Evolutionary conservation across 2,329 filamentous ascomycete species (phyloP), one percentile per base, ranked within the genome.

Genomic region (Davidsoniella neocaledoniae): DNA sequence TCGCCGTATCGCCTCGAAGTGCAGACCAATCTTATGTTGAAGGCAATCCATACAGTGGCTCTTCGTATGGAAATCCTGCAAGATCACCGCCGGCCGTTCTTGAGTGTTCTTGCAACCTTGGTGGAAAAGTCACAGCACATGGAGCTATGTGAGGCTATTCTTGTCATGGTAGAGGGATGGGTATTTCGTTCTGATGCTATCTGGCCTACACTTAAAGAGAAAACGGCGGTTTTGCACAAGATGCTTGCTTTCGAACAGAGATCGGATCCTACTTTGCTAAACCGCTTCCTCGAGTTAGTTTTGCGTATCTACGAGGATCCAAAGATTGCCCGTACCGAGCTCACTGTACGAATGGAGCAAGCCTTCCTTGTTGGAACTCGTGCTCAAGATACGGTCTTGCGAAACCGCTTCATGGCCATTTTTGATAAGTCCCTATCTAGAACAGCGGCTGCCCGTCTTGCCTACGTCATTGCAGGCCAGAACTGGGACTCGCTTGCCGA

Each of bases 291-390:
- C 52, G 85, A 96, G 56, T 77, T 99, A 23, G 91, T 99, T 23
- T 94, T 98, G 57, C 81, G 88, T 45, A 95, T 99, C 53, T 99
- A 99, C 62, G 93, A 98, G 60, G 91, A 98, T 59, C 86, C 87
- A 0, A 94, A 93, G 66, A 91, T 98, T 55, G 87, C 88, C 1
- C 77, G 88, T 29, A 95, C 90, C 0, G 91, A 99, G 64, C 73
- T 99, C 48, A 96, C 91, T 0, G 93, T 99, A 8, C 79, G 93
- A 3, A 83, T 99, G 75, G 91, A 99, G 66, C 90, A 96, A 64
- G 91, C 91, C 4, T 99, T 98, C 72, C 73, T 99, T 55, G 91
- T 98, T 46, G 91, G 93, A 25, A 93, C 90, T 0, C 72, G 93
- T 58, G 90, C 90, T 2, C 81, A 88, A 57, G 90, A 98, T 62